Base-by-base conservation (phyloP, 139 green algal species). In the Pedinophyceae sp. region DNA sequence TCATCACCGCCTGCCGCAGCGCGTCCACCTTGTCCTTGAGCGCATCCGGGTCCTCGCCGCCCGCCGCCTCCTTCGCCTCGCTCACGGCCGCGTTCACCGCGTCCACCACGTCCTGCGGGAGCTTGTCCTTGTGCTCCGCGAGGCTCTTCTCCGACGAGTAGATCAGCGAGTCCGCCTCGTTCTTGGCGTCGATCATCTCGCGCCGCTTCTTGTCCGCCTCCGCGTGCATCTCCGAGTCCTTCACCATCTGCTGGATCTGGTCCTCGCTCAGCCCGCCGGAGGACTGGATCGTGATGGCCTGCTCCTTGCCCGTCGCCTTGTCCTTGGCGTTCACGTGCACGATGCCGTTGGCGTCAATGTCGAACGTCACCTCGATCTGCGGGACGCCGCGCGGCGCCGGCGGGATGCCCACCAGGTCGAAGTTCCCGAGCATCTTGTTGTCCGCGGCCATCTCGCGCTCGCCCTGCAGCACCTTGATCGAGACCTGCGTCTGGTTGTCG, bases 401-500 rank as follows among this genome's bases (percentile, higher is more conserved):
- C 0, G 91, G 89, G 64, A 99, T 86, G 65, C 90, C 87, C 25
- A 71, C 51, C 52, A 41, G 26, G 34, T 43, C 34, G 13, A 43
- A 43, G 10, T 43, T 7, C 34, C 92, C 92, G 59, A 99, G 78
- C 66, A 86, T 65, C 76, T 98, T 97, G 82, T 97, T 99, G 77
- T 99, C 92, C 0, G 77, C 80, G 2, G 91, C 91, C 89, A 99
- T 97, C 77, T 97, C 89, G 48, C 92, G 80, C 81, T 99, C 92
- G 10, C 85, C 92, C 74, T 99, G 92, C 60, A 95, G 80, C 48
- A 99, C 92, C 82, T 98, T 98, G 82, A 99, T 98, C 63, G 85
- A 89, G 13, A 99, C 92, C 66, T 89, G 81, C 4, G 82, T 94
- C 78, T 97, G 89, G 73, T 85, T 90, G 76, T 97, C 87, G 10